Evolutionary conservation across 2,329 filamentous ascomycete species (phyloP).

Genomic region (Cladosporium oxysporum): DNA sequence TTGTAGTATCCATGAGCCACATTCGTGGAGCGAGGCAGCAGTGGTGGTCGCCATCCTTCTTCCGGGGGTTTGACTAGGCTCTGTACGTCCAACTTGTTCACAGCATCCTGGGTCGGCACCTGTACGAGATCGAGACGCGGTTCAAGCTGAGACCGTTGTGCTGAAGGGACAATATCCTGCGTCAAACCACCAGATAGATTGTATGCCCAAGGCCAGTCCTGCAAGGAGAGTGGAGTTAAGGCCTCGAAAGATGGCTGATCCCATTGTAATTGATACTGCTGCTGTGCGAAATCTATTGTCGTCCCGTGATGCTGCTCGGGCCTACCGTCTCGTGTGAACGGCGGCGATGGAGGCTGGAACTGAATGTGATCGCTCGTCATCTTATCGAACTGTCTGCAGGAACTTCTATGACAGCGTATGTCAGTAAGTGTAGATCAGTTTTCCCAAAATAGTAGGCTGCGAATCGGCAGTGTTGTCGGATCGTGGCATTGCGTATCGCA

Average conservation of each 20-base stretch:
- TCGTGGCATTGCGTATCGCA: neutral
- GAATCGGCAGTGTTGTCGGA: constrained; percentile 5
- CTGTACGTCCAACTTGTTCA: neutral
- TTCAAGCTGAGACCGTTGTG: neutral
- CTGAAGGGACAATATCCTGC: neutral
- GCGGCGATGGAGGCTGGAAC: neutral
- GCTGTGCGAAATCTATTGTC: neutral
- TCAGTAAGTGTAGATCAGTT: neutral
- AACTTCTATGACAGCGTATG: neutral
- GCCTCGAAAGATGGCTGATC: neutral
- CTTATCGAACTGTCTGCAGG: neutral
- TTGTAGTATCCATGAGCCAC: neutral
- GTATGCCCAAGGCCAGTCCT: neutral
- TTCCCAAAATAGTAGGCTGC: neutral
- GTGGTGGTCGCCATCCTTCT: neutral
- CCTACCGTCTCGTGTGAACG: neutral
- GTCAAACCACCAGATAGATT: neutral
- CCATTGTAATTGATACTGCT: neutral
- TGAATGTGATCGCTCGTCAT: neutral
- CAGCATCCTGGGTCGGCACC: neutral
- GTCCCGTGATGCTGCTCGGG: neutral
- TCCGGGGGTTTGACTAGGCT: constrained; percentile 6
- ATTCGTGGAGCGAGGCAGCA: neutral
- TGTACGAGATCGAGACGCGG: constrained; percentile 3
- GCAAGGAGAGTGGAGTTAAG: neutral